These are phyloP conservation scores for Paecilomyces fulvus DNA, from an alignment of 2,329 filamentous ascomycete genomes.

Conservation along the genomic window DNA sequence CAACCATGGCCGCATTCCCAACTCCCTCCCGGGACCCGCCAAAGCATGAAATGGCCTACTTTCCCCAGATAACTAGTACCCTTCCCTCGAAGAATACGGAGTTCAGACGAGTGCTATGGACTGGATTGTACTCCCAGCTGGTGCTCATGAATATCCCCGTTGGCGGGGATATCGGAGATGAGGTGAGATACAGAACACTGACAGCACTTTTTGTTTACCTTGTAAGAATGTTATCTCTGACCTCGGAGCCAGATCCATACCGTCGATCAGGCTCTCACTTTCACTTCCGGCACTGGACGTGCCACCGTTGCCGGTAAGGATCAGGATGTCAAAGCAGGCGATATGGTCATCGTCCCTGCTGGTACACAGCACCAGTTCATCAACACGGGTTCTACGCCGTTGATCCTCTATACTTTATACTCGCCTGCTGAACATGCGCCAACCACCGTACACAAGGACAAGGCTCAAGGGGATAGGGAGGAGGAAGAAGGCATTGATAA, in stretches of 20 bases:
- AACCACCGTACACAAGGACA: constrained; percentile 52
- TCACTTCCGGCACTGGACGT: constrained; percentile 51
- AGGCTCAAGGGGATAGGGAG: constrained; percentile 54
- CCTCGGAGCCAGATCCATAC: constrained; percentile 37
- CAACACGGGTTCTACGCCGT: constrained; percentile 50
- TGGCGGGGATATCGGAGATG: constrained; percentile 57
- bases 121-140: constrained; percentile 54
- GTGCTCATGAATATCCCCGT: constrained; percentile 59
- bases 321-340: constrained; percentile 46
- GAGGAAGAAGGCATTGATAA: constrained; percentile 55
- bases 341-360: constrained; percentile 55
- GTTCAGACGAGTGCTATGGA: constrained; percentile 55
- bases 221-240: background rate
- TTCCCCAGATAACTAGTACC: constrained; percentile 47
- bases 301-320: constrained; percentile 53
- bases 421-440: constrained; percentile 54
- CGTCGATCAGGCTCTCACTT: constrained; percentile 57
- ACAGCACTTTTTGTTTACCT: background rate
- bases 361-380: constrained; percentile 60
- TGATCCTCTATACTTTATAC: constrained; percentile 57
- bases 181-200: constrained; percentile 33
- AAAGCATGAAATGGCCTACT: constrained; percentile 52
- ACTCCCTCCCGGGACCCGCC: constrained; percentile 24
- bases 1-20: background rate
- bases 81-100: constrained; percentile 49